Conservation (phyloP, 805 yeast genomes). For the Danielozyma ontarioensis region DNA sequence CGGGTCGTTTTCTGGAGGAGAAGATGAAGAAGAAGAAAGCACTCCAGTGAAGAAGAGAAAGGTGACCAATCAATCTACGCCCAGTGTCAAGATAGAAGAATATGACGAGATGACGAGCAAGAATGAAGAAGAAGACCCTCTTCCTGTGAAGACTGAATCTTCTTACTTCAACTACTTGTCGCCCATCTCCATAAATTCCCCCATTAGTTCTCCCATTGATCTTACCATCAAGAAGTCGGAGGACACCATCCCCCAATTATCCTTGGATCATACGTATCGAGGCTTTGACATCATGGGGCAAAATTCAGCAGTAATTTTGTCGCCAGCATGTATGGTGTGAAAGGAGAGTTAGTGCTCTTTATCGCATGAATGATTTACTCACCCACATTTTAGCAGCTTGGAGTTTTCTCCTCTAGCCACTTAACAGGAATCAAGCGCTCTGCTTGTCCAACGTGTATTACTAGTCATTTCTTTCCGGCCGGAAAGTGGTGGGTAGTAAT, state of each 20-base stretch:
- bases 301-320: not conserved
- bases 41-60: not conserved
- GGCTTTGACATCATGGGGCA: not conserved
- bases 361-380: not conserved
- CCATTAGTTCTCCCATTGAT: slow-evolving; percentile 35
- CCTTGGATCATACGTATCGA: slow-evolving; percentile 1
- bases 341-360: not conserved
- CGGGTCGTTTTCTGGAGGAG: no score
- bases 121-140: not conserved
- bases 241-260: slow-evolving; percentile 6
- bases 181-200: slow-evolving; percentile 39
- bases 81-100: not conserved
- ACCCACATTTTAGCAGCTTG: not conserved
- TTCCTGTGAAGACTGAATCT: not conserved
- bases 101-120: not conserved
- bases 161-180: slow-evolving; percentile 32
- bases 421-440: not conserved
- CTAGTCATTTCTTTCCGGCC: no score
- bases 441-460: no score
- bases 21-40: not conserved
- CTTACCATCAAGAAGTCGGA: slow-evolving; percentile 24
- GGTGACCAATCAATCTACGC: not conserved
- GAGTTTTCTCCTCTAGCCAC: not conserved
- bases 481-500: no score
- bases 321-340: not conserved